phyloP scores from a whole-genome alignment of 2,329 filamentous ascomycete genomes.

The Chaetomium sp. region DNA sequence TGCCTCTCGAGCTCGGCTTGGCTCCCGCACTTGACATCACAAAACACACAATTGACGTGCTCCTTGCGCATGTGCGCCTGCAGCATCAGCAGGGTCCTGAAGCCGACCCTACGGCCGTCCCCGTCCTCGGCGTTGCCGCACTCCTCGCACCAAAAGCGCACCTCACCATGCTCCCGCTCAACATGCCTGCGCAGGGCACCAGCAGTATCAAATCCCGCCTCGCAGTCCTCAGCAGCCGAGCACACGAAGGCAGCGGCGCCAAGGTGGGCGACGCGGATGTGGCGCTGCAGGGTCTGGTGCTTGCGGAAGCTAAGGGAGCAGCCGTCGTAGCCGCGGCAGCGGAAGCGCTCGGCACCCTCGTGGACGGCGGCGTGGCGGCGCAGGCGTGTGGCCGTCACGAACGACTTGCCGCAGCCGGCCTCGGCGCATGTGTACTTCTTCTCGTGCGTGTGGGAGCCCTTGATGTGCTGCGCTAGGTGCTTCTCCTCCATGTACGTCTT shows the following conservation, averaged over 20 bases:
- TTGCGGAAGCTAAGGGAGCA: conserved; percentile 84
- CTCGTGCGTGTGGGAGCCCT: conserved; percentile 74
- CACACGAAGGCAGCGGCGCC: conserved; percentile 73
- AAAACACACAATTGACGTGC: conserved; percentile 77
- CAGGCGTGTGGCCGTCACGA: conserved; percentile 77
- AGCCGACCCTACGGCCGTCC: conserved; percentile 54
- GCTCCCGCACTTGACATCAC: conserved; percentile 67
- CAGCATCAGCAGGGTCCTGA: conserved; percentile 71
- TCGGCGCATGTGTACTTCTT: conserved; percentile 72
- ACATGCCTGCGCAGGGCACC: conserved; percentile 72
- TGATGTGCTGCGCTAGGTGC: conserved; percentile 82
- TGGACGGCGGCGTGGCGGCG: conserved; percentile 78
- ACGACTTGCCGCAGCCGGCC: conserved; percentile 74
- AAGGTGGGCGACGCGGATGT: conserved; percentile 76
- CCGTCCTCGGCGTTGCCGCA: conserved; percentile 53
- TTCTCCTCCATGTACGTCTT: conserved; percentile 87
- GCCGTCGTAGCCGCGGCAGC: conserved; percentile 68
- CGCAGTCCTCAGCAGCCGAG: conserved; percentile 57
- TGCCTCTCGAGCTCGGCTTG: conserved; percentile 72
- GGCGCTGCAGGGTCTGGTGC: conserved; percentile 79
- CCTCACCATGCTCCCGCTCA: conserved; percentile 67
- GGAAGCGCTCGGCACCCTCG: conserved; percentile 72
- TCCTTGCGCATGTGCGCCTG: conserved; percentile 71
- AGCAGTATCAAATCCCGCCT: conserved; percentile 71
- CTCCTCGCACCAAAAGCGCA: conserved; percentile 75